Evolutionary conservation across 768 basidiomycete genomes (phyloP), one percentile per base, ranked within the genome.

Genomic region (Lentinula lateritia): DNA sequence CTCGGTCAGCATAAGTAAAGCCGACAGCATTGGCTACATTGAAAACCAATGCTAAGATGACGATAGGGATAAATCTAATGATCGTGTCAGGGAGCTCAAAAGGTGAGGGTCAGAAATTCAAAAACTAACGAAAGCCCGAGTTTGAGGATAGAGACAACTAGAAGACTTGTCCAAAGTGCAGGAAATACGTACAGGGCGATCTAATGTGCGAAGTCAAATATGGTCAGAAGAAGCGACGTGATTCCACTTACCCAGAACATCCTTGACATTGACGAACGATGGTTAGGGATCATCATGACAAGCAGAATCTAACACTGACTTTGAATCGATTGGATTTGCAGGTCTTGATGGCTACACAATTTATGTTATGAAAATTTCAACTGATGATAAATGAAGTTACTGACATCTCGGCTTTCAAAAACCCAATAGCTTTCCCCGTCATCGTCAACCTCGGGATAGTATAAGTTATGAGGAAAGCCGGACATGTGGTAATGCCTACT

Each of bases 381-480:
- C 9, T 45, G 32, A 9, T 36, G 35, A 32, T 35, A 9, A 15
- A 23, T 32, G 52, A 42, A 48, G 4, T 20, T 32, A 76, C 90
- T 70, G 74, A 96, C 96, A 74, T 98, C 95, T 69, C 95, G 84
- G 68, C 90, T 91, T 75, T 99, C 97, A 66, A 99, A 99, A 10
- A 99, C 95, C 97, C 97, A 99, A 67, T 89, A 95, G 73, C 82
- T 83, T 73, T 96, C 92, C 2, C 97, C 97, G 65, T 98, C 95
- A 58, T 98, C 95, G 68, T 98, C 95, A 13, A 98, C 94, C 88
- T 90, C 62, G 23, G 9, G 39, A 41, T 48, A 42, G 23, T 6
- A 10, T 13, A n/a, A 36, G 41, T 53, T 54, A 42, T 6, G 38
- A 10, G 41, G 28, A 45, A 53, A 38, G 45, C 63, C 10, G 58